Percentiles rank a stretch among this genome's conserved stretches.
Conservation (phyloP, 768 basidiomycete genomes). For the Cantharellus cinnabarinus region DNA sequence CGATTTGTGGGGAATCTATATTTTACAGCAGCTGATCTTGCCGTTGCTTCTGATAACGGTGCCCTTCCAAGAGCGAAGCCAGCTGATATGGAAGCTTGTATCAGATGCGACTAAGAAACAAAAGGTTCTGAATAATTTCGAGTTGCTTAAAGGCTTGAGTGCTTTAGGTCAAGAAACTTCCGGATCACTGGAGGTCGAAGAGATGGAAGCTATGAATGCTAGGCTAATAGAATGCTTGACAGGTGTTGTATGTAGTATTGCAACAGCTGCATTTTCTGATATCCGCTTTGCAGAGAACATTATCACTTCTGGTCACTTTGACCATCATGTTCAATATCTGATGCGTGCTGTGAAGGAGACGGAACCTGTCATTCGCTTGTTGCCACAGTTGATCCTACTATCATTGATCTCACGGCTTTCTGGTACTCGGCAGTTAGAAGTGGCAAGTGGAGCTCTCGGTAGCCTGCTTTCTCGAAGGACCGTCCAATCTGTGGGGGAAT, state of each 20-base stretch:
- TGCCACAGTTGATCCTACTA: slow-evolving; percentile 45
- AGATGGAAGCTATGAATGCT: slow-evolving; percentile 37
- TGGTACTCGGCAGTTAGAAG: slow-evolving; percentile 36
- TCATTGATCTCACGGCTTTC: slow-evolving; percentile 34
- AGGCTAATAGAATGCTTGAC: slow-evolving; percentile 6
- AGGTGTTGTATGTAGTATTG: neutral
- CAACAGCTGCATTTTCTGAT: neutral
- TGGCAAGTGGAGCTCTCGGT: slow-evolving; percentile 29
- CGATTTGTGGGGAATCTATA: neutral
- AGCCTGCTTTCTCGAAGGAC: neutral
- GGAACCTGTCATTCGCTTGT: slow-evolving; percentile 27
- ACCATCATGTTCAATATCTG: slow-evolving; percentile 18
- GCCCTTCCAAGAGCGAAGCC: no score
- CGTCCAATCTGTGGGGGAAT: neutral
- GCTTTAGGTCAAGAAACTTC: slow-evolving; percentile 1
- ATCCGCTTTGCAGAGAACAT: slow-evolving; percentile 35
- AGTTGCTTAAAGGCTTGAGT: slow-evolving; percentile 10
- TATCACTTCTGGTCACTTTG: slow-evolving; percentile 26
- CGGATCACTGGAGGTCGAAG: slow-evolving; percentile 7
- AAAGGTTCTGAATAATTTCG: neutral
- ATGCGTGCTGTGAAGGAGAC: slow-evolving; percentile 31
- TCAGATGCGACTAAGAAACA: neutral
- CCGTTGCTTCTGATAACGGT: slow-evolving; percentile 55
- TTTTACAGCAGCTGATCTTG: slow-evolving; percentile 29
- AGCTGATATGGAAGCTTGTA: slow-evolving; percentile 17